Evolutionary conservation across 2,329 filamentous ascomycete species (phyloP), one percentile per base, ranked within the genome.

Genomic region (Pseudohalonectria lignicola): DNA sequence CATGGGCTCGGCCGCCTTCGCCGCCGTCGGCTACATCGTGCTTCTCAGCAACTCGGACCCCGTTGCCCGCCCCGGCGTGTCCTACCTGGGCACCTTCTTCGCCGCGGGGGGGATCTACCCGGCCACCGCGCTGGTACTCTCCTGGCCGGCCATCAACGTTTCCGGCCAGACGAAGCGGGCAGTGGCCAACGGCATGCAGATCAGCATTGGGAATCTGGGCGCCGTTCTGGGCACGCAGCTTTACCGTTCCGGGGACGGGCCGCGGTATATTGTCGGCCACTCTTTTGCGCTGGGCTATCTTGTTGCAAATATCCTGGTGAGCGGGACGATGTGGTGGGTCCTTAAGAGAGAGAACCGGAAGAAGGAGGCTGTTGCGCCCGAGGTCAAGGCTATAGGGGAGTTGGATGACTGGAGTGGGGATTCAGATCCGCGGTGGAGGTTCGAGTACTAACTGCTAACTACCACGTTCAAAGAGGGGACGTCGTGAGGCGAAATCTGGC

Each of bases 81-180:
- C 71, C 0, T 81, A 81, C 45, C 45, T 66, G 0, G 76, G 75
- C 3, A 77, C 72, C 0, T 74, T 81, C 50, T 72, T 82, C 43
- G 74, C 75, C 0, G 74, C 76, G 0, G 76, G 69, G 0, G 80
- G 80, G 0, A 82, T 84, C 45, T 84, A 82, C 50, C 78, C 79
- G 0, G 70, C 74, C 0, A 71, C 67, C 0, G 76, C 77, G 0
- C 66, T 82, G 3, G 71, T 76, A 0, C 61, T 85, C 0, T 76
- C 74, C 1, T 85, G 80, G 79, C 76, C 79, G 0, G 79, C 79
- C 2, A 82, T 81, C 53, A 84, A 85, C 41, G 76, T 85, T 1
- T 78, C 75, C 0, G 77, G 78, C 0, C 78, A 83, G 55, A 82
- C 77, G 0, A 85, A 85, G 55, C 66, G 80, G 1, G 76, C 75